These are phyloP conservation scores for Nemania sp. DNA, from an alignment of 2,329 filamentous ascomycete genomes.

Conservation along the genomic window DNA sequence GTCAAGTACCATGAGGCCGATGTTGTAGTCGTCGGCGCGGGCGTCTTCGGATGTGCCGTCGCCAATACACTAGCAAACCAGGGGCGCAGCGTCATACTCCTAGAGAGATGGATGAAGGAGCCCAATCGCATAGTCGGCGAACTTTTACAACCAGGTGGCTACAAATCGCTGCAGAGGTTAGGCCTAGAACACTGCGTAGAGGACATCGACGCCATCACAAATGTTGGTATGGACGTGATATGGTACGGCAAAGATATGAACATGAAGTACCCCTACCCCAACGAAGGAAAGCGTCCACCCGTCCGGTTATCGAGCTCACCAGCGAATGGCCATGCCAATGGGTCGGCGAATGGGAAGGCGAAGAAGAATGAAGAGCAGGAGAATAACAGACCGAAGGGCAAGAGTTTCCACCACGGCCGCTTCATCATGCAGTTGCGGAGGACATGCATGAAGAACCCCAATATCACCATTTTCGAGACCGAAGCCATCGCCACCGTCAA, in stretches of 20 bases:
- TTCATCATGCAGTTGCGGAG: slow-evolving; percentile 87
- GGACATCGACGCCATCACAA: slow-evolving; percentile 85
- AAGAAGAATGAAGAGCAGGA: slow-evolving; percentile 47
- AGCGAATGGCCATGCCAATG: slow-evolving; percentile 43
- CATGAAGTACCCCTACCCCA: slow-evolving; percentile 82
- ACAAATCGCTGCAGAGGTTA: slow-evolving; percentile 81
- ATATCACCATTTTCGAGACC: slow-evolving; percentile 92
- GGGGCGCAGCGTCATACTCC: slow-evolving; percentile 87
- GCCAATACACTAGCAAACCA: slow-evolving; percentile 88
- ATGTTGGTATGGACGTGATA: slow-evolving; percentile 87
- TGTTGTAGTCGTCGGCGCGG: slow-evolving; percentile 91
- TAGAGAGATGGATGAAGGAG: slow-evolving; percentile 90
- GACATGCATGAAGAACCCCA: slow-evolving; percentile 78
- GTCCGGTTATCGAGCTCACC: slow-evolving; percentile 19
- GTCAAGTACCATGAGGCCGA: slow-evolving; percentile 75
- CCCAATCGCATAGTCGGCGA: slow-evolving; percentile 97
- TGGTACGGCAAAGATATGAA: slow-evolving; percentile 79
- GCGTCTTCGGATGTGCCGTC: slow-evolving; percentile 87
- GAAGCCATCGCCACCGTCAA: slow-evolving; percentile 82
- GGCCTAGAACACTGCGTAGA: slow-evolving; percentile 87
- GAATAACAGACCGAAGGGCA: slow-evolving; percentile 71
- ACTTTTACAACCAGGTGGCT: slow-evolving; percentile 91
- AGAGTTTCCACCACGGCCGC: slow-evolving; percentile 92
- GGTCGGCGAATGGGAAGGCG: slow-evolving; percentile 48
- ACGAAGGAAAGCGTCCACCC: slow-evolving; percentile 50